Evolutionary conservation across 768 basidiomycete species (phyloP).

Genomic region (Hydnomerulius pinastri): DNA sequence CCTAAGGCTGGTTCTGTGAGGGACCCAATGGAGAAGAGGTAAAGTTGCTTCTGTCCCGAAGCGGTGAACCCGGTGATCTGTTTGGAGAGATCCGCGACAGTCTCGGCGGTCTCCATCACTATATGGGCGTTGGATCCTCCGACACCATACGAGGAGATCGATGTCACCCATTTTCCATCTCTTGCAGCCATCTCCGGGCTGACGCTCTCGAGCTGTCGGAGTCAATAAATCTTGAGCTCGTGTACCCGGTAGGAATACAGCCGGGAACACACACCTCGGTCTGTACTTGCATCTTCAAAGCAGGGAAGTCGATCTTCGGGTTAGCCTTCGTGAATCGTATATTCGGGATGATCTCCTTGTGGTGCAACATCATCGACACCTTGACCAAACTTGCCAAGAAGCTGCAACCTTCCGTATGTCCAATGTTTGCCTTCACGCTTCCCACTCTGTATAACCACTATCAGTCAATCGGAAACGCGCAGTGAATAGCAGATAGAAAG

Average conservation of each 20-base stretch:
- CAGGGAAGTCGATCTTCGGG: slow-evolving; percentile 26
- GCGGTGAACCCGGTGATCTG: background rate
- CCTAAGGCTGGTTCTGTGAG: slow-evolving; percentile 26
- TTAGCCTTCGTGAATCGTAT: slow-evolving; percentile 30
- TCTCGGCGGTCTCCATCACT: slow-evolving; percentile 29
- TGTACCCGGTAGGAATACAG: background rate
- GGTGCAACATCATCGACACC: slow-evolving; percentile 33
- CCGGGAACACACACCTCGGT: slow-evolving; percentile 16
- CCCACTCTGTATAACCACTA: slow-evolving; percentile 18
- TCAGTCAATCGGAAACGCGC: background rate
- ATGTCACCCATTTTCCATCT: slow-evolving; percentile 32
- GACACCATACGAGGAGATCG: slow-evolving; percentile 35
- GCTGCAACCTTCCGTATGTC: slow-evolving; percentile 30
- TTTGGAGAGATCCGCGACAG: slow-evolving; percentile 14
- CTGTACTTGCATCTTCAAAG: slow-evolving; percentile 27
- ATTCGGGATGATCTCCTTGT: slow-evolving; percentile 31
- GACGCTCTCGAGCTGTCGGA: slow-evolving; percentile 22
- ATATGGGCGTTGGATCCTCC: slow-evolving; percentile 37
- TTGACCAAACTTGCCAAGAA: slow-evolving; percentile 38
- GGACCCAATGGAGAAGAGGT: slow-evolving; percentile 30
- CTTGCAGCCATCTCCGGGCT: slow-evolving; percentile 29
- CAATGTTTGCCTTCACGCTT: slow-evolving; percentile 29
- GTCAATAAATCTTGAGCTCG: background rate
- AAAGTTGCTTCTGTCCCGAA: slow-evolving; percentile 16
- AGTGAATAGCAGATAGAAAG: background rate